These are phyloP conservation scores for Cicer cuneatum DNA, from an alignment of 306 rosid genomes.

Conservation along the genomic window DNA sequence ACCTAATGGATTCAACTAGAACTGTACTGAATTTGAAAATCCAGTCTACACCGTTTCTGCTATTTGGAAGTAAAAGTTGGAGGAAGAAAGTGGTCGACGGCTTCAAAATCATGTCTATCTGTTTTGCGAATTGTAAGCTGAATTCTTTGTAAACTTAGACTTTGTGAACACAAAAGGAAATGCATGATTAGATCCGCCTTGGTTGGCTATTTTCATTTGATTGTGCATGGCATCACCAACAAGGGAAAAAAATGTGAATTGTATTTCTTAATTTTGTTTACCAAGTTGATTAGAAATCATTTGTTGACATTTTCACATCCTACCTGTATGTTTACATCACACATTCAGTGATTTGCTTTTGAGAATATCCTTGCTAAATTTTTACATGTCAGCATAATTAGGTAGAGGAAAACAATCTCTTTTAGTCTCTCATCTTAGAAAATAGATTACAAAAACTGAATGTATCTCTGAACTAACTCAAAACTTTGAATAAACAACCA, in stretches of 20 bases:
- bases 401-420: background rate
- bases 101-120: constrained; percentile 6
- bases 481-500: background rate
- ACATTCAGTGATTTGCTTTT: constrained; percentile 1
- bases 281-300: constrained; percentile 22
- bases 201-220: constrained; percentile 36
- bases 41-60: constrained; percentile 38
- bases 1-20: constrained; percentile 10
- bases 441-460: constrained; percentile 18
- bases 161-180: background rate
- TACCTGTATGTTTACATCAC: background rate
- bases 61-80: constrained; percentile 8
- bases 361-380: background rate
- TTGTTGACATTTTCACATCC: constrained; percentile 16
- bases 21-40: constrained; percentile 4
- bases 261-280: constrained; percentile 32
- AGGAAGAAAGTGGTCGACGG: constrained; percentile 19
- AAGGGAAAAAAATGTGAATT: constrained; percentile 4
- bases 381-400: constrained; percentile 20
- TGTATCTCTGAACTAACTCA: constrained; percentile 12
- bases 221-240: constrained; percentile 29
- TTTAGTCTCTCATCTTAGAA: constrained; percentile 1
- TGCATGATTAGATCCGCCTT: constrained; percentile 3
- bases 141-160: constrained; percentile 30
- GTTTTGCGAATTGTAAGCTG: constrained; percentile 20